Percentiles rank a stretch among this genome's conserved stretches.
Evolutionary conservation across 1,139 yeast species (phyloP).

Genomic region (Yamadazyma atlantica): DNA sequence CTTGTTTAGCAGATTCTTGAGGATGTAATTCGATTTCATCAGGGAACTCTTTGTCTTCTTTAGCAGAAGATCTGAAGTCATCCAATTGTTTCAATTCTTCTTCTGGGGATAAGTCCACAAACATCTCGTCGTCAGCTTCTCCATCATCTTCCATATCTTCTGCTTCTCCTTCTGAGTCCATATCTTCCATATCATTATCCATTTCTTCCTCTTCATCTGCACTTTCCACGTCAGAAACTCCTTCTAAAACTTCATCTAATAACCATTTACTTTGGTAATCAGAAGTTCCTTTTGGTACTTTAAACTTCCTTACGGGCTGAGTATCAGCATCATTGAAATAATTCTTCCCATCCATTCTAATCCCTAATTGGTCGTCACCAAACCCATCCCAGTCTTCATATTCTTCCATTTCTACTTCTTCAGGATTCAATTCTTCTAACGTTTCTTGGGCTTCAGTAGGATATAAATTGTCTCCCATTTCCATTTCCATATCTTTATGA

Average conservation of each 20-base stretch:
- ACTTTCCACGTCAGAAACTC: conserved; percentile 54
- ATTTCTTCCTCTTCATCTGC: conserved; percentile 34
- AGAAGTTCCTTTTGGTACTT: conserved; percentile 84
- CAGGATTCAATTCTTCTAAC: conserved; percentile 65
- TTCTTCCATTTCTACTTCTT: conserved; percentile 51
- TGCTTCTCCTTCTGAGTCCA: conserved; percentile 17
- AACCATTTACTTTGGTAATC: conserved; percentile 95
- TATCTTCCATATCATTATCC: conserved; percentile 26
- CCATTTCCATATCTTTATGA: conserved; percentile 28
- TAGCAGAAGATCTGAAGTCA: conserved; percentile 66
- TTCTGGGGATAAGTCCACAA: conserved; percentile 73
- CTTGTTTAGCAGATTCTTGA: conserved; percentile 68
- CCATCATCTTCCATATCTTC: conserved; percentile 28
- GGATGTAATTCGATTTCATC: conserved; percentile 92
- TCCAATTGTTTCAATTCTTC: conserved; percentile 80
- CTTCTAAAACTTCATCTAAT: conserved; percentile 54
- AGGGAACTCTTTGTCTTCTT: conserved; percentile 90
- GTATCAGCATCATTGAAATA: conserved; percentile 48
- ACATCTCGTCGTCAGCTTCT: conserved; percentile 53
- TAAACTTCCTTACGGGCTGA: conserved; percentile 31
- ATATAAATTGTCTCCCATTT: conserved; percentile 27
- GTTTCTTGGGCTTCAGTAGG: conserved; percentile 63
- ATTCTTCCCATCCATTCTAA: conserved; percentile 70
- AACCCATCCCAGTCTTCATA: conserved; percentile 41
- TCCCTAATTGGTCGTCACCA: conserved; percentile 51